Conservation (phyloP, 768 basidiomycete species). For the Termitomyces sp. region DNA sequence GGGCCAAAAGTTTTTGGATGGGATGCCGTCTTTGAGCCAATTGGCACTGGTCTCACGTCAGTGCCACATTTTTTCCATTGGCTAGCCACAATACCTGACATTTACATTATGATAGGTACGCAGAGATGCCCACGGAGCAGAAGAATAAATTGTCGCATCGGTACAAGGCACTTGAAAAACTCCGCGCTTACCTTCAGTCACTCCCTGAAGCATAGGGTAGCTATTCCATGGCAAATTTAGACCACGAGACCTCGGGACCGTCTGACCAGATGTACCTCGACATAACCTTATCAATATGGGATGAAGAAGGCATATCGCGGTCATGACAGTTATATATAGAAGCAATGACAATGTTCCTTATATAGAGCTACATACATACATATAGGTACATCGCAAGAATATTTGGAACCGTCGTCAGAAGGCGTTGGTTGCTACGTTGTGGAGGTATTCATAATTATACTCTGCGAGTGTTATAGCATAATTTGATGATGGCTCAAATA, state of each 20-base stretch:
- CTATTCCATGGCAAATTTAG: neutral
- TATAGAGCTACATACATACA: neutral
- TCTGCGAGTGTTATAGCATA: neutral
- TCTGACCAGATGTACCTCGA: neutral
- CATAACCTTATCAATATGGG: neutral
- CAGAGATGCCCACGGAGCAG: constrained; percentile 65
- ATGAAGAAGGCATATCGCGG: neutral
- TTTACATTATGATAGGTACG: constrained; percentile 45
- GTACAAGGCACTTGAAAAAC: constrained; percentile 67
- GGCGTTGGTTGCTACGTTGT: neutral
- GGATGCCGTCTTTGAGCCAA: constrained; percentile 85
- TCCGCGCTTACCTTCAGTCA: constrained; percentile 49
- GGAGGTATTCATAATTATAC: neutral
- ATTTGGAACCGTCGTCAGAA: neutral
- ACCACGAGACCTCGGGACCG: neutral
- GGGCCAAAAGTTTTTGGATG: constrained; percentile 84
- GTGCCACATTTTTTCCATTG: constrained; percentile 9
- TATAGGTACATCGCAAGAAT: neutral
- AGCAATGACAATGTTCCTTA: neutral
- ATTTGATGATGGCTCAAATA: neutral
- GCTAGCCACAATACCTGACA: neutral
- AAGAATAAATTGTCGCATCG: constrained; percentile 77
- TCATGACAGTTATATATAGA: neutral
- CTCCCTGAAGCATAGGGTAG: constrained; percentile 7
- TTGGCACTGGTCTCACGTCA: constrained; percentile 76